Conservation (phyloP, 768 basidiomycete genomes). For the Asterophora parasitica region DNA sequence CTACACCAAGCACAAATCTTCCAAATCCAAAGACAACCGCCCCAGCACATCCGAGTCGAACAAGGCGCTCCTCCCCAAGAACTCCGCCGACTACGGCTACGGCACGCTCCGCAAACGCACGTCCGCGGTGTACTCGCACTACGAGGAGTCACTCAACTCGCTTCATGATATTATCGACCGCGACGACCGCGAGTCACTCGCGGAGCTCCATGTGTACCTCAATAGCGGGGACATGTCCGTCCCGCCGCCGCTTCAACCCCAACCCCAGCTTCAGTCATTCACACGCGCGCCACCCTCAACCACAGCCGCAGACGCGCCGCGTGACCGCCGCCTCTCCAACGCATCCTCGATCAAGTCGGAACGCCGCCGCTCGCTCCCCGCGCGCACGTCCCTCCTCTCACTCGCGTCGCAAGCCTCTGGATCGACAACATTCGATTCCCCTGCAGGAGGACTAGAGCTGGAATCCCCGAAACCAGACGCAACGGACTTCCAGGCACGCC, state of each 20-base stretch:
- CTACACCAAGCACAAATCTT: slow-evolving; percentile 32
- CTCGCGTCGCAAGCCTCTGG: slow-evolving; percentile 35
- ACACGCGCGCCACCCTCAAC: slow-evolving; percentile 14
- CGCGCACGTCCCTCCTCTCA: slow-evolving; percentile 56
- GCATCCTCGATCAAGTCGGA: slow-evolving; percentile 47
- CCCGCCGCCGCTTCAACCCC: slow-evolving; percentile 15
- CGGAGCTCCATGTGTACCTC: slow-evolving; percentile 69
- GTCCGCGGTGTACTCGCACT: slow-evolving; percentile 65
- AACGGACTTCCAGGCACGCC: slow-evolving; percentile 62
- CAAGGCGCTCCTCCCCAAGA: slow-evolving; percentile 41
- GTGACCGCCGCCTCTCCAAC: slow-evolving; percentile 28
- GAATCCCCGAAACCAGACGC: slow-evolving; percentile 37
- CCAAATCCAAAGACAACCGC: slow-evolving; percentile 31
- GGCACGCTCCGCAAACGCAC: slow-evolving; percentile 16
- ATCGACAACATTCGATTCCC: too few species aligned
- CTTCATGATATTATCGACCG: slow-evolving; percentile 74
- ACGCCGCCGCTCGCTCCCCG: slow-evolving; percentile 67
- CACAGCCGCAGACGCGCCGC: not conserved
- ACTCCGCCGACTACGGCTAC: slow-evolving; percentile 10
- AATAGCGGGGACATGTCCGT: slow-evolving; percentile 23
- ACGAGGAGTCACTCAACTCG: slow-evolving; percentile 79
- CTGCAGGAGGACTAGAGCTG: slow-evolving; percentile 44
- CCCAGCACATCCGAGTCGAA: slow-evolving; percentile 67
- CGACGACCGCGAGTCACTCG: slow-evolving; percentile 74
- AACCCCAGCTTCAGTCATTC: slow-evolving; percentile 17